These are phyloP conservation scores for Phytophthora fragariae DNA, from an alignment of 352 stramenopile species.

Conservation along the genomic window DNA sequence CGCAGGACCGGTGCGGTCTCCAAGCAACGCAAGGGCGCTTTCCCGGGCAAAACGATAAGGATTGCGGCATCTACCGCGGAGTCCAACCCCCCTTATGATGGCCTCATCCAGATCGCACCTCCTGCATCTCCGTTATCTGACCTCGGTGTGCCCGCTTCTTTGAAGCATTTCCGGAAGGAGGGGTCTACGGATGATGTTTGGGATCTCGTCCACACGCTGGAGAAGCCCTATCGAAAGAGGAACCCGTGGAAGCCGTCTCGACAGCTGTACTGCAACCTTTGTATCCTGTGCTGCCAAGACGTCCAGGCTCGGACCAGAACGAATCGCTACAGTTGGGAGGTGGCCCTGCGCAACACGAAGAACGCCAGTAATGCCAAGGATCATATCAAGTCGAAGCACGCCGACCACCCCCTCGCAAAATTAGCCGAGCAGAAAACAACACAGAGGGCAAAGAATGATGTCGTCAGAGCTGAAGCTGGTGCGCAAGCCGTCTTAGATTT, in stretches of 20 bases:
- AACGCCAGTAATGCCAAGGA: slow-evolving; percentile 13
- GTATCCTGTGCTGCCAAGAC: slow-evolving; percentile 3
- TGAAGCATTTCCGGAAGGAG: not conserved
- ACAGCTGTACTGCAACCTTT: slow-evolving; percentile 1
- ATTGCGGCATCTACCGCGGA: not conserved
- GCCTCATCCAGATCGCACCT: not conserved
- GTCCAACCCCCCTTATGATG: not conserved
- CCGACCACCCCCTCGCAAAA: slow-evolving; percentile 1
- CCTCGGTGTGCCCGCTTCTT: not conserved
- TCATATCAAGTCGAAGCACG: slow-evolving; percentile 14
- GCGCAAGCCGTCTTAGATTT: not conserved
- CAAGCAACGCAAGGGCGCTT: not conserved
- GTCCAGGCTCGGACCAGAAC: not conserved
- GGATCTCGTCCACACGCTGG: slow-evolving; percentile 10
- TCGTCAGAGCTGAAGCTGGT: slow-evolving; percentile 5
- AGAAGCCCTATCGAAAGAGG: slow-evolving; percentile 3
- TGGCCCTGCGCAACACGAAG: slow-evolving; percentile 12
- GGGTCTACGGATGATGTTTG: slow-evolving; percentile 1
- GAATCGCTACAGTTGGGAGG: slow-evolving; percentile 9
- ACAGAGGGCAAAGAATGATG: not conserved
- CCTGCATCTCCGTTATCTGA: not conserved
- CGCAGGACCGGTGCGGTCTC: not conserved
- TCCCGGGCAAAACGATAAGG: not conserved
- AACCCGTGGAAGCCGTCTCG: slow-evolving; percentile 5
- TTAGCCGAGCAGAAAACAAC: slow-evolving; percentile 1